Percentiles rank a stretch among this genome's conserved stretches.
Evolutionary conservation across 2,329 filamentous ascomycete genomes (phyloP).

Genomic region (Zopfia rhizophila): DNA sequence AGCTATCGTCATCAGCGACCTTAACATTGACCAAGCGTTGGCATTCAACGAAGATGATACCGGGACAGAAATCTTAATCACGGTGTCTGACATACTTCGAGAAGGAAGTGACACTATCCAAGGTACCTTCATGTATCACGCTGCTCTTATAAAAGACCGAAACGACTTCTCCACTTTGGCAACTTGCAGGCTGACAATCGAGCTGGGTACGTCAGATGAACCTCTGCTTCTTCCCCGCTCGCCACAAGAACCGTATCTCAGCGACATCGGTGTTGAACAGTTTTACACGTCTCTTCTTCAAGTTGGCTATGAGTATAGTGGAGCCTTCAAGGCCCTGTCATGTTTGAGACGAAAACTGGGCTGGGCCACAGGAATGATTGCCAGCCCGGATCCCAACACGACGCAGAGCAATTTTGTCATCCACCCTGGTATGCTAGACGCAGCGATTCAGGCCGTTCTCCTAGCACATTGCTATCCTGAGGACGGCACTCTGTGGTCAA

Average conservation of each 20-base stretch:
- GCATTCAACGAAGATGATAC: slow-evolving; percentile 14
- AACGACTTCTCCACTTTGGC: too few species aligned
- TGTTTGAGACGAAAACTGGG: slow-evolving; percentile 18
- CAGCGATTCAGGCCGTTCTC: slow-evolving; percentile 37
- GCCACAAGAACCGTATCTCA: slow-evolving; percentile 18
- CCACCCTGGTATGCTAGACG: slow-evolving; percentile 40
- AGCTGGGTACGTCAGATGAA: too few species aligned
- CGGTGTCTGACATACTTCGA: too few species aligned
- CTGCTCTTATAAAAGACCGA: too few species aligned
- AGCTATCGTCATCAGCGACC: slow-evolving; percentile 15
- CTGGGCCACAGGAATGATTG: slow-evolving; percentile 11
- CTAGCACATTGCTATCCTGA: slow-evolving; percentile 34
- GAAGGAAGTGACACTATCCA: too few species aligned
- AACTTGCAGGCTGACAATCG: too few species aligned
- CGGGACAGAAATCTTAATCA: slow-evolving; percentile 10
- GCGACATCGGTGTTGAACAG: slow-evolving; percentile 5
- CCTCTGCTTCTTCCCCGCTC: slow-evolving; percentile 12
- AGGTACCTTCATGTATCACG: too few species aligned
- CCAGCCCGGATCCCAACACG: too few species aligned
- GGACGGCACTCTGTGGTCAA: slow-evolving; percentile 30
- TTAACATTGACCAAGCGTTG: slow-evolving; percentile 17
- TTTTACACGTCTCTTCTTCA: slow-evolving; percentile 28
- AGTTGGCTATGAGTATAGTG: slow-evolving; percentile 30
- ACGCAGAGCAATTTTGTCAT: slow-evolving; percentile 3
- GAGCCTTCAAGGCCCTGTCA: slow-evolving; percentile 8